Evolutionary conservation across 2,329 filamentous ascomycete species (phyloP), one percentile per base, ranked within the genome.

Genomic region (Colletotrichum camelliae): DNA sequence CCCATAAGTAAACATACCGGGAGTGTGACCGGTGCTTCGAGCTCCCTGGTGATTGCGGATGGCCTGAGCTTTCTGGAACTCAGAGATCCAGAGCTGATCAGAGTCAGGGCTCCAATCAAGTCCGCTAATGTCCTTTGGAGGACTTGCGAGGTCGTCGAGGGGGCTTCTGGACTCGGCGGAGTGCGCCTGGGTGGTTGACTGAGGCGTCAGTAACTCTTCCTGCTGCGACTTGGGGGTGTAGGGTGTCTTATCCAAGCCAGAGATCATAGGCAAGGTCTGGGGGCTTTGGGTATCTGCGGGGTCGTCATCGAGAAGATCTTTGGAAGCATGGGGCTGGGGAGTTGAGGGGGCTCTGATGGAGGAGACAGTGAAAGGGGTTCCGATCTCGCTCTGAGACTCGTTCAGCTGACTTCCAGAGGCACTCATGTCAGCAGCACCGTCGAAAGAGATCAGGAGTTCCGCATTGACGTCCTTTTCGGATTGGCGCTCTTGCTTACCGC

Each of bases 1-100:
- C 18, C 75, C 75, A 65, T 75, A 39, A 29, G 58, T 58, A 33
- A 76, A 77, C 72, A 75, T 77, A 68, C 67, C 67, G 39, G 75
- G 75, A 37, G 13, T 66, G 21, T 57, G 35, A 13, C 21, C 39
- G 48, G 9, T 27, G 15, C 37, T 58, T 12, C 64, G 74, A 37
- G 57, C n/a, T 12, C 48, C 62, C 43, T 71, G 75, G 21, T 75
- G 57, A 8, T 37, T 75, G 9, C 60, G 67, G 15, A 77, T 31
- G 27, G 72, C 72, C 12, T 37, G 35, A 8, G 60, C 67, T 31
- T 48, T 70, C 18, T 75, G 24, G 13, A 58, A 48, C 24, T 70
- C 39, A 31, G 62, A 64, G 15, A 39, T 35, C 72, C 72, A 77
- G 4, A 77, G 43, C 9, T 64, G 33, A n/a, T 43, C 55, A 13